Base-by-base conservation (phyloP, 352 stramenopile species). In the Phytophthora aleatoria region DNA sequence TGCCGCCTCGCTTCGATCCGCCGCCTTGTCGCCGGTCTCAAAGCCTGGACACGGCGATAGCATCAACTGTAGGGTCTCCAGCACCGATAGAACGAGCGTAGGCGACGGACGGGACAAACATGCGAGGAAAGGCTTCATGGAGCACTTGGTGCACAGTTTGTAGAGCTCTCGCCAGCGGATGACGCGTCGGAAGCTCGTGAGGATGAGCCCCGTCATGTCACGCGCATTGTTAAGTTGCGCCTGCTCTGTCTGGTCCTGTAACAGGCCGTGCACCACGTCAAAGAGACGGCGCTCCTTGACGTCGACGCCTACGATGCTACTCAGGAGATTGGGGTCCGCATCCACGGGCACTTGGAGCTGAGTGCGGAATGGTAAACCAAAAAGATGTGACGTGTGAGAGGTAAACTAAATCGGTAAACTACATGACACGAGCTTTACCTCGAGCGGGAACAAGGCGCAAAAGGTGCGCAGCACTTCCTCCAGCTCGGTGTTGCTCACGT, bases 101-200 rank as follows among this genome's bases (percentile, higher is more conserved):
- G 77, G 73, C 2, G 87, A 88, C 35, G 86, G 44, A 7, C 80
- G 70, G 74, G 90, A 60, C 10, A 73, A 38, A 57, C 82, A 95
- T 53, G 76, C 79, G 28, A 95, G 70, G 42, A 95, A 89, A 9
- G 87, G 87, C 64, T 92, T 94, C 65, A 92, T 80, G 15, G 83
- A 90, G 69, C 82, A 94, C 67, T 92, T 94, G 53, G 81, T 81
- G 44, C 84, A 88, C 16, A 94, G 61, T 31, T 83, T 85, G 57
- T 94, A 91, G 50, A 95, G 81, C 51, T 95, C 85, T 30, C 83
- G 70, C 85, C 83, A 95, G 44, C 79, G 60, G 48, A 95, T 89
- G 38, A 95, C 68, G 15, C 85, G 85, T 39, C 85, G 82, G 67
- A 94, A 91, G 44, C 61, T 88, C 36, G 73, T 79, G 39, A 95